A percentile compares a stretch with the other conserved stretches of the same genome.
Conservation (phyloP, 1,139 yeast species). For the Yamadazyma atmosphaerica region DNA sequence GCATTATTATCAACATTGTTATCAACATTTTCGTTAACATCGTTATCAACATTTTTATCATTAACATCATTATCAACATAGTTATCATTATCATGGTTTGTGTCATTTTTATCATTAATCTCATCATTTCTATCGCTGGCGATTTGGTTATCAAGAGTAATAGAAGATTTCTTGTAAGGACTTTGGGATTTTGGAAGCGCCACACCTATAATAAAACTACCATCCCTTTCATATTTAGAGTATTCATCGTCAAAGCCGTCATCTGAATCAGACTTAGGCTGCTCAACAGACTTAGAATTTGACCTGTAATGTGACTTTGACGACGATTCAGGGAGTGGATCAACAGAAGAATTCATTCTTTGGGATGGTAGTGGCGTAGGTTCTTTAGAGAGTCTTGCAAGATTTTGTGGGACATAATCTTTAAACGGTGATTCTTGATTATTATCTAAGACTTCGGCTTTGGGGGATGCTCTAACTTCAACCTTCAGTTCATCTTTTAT, state of each 20-base stretch:
- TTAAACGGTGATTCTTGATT: not conserved
- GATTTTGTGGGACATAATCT: constrained; percentile 1
- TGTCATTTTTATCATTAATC: not conserved
- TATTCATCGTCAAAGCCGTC: constrained; percentile 2
- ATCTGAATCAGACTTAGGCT: not conserved
- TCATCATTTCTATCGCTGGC: not conserved
- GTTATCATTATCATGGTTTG: not conserved
- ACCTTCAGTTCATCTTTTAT: too few relatives aligned
- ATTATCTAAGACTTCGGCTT: too few relatives aligned
- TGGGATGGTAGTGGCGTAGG: not conserved
- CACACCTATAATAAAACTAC: constrained; percentile 10
- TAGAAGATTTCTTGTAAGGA: not conserved
- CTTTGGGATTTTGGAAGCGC: constrained; percentile 8
- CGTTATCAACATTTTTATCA: not conserved
- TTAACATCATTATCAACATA: not conserved
- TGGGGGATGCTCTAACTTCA: too few relatives aligned
- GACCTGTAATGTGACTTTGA: not conserved
- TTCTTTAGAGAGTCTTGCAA: not conserved
- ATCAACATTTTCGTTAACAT: not conserved
- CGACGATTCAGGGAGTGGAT: not conserved
- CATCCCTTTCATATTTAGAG: constrained; percentile 10
- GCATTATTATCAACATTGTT: not conserved
- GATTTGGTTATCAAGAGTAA: not conserved
- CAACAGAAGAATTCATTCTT: not conserved
- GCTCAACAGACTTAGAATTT: not conserved